A percentile compares a stretch with the other conserved stretches of the same genome.
Conservation (phyloP, 495 filamentous ascomycete genomes). For the Aspergillus biplanus region DNA sequence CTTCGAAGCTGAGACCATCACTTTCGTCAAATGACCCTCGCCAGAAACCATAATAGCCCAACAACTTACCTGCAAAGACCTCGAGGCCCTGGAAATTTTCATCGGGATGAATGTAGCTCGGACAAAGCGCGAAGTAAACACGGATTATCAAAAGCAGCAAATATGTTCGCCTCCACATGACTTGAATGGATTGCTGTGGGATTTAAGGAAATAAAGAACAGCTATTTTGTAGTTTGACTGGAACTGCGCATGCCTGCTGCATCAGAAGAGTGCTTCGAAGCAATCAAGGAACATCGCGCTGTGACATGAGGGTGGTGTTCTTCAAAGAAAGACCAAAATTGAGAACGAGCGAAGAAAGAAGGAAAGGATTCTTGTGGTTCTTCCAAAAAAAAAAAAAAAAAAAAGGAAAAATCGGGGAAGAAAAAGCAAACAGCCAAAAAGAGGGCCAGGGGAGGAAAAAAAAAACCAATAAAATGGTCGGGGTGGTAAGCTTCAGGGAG, state of each 20-base stretch:
- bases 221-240: slow-evolving; percentile 10
- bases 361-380: neutral
- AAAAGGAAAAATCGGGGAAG: slow-evolving; percentile 14
- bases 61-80: slow-evolving; percentile 84
- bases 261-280: slow-evolving; percentile 6
- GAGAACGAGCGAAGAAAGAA: slow-evolving; percentile 10
- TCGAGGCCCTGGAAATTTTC: slow-evolving; percentile 99
- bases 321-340: slow-evolving; percentile 13
- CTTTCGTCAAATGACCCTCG: slow-evolving; percentile 14
- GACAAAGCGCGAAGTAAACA: slow-evolving; percentile 89
- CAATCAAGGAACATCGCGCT: slow-evolving; percentile 21
- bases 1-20: neutral
- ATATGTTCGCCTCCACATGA: slow-evolving; percentile 92
- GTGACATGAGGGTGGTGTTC: slow-evolving; percentile 8
- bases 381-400: slow-evolving; percentile 14
- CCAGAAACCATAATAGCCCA: neutral
- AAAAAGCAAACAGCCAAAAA: slow-evolving; percentile 7
- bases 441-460: slow-evolving; percentile 8
- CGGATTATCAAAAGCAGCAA: slow-evolving; percentile 82
- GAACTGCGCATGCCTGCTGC: slow-evolving; percentile 24
- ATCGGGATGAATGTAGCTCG: slow-evolving; percentile 97
- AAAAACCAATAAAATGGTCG: slow-evolving; percentile 1
- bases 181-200: slow-evolving; percentile 20
- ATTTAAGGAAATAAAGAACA: slow-evolving; percentile 9
- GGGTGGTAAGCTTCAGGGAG: neutral